phyloP scores from a whole-genome alignment of 345 rosid species.

The Excoecaria agallocha region DNA sequence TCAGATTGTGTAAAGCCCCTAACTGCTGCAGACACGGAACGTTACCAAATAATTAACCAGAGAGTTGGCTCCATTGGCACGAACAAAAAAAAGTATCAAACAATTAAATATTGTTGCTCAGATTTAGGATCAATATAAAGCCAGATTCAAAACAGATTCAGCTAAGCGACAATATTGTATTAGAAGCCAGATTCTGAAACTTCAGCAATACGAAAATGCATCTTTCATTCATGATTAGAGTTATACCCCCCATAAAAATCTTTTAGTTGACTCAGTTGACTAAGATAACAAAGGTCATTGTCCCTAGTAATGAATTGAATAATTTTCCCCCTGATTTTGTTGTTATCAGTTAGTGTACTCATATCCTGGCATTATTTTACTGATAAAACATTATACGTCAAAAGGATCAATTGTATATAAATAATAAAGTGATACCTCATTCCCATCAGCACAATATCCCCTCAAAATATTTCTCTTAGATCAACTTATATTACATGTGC shows the following conservation, averaged over 20 bases:
- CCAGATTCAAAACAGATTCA: not conserved
- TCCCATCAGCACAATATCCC: constrained; percentile 90
- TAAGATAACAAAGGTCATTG: not conserved
- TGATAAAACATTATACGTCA: not conserved
- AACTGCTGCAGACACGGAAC: not conserved
- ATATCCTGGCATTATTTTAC: not conserved
- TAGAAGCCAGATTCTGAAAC: not conserved
- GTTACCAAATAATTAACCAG: not conserved
- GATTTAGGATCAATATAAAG: not conserved
- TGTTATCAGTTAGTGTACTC: not conserved
- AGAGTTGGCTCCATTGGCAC: not conserved
- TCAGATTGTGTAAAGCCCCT: not conserved
- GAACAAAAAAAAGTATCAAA: not conserved
- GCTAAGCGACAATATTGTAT: not conserved
- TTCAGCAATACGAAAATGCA: too few relatives aligned
- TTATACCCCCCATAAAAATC: not conserved
- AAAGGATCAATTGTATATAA: not conserved
- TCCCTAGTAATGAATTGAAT: not conserved
- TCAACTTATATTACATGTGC: too few relatives aligned
- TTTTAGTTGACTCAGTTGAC: too few relatives aligned
- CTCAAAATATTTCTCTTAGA: too few relatives aligned
- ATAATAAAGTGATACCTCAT: constrained; percentile 61
- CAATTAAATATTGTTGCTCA: not conserved
- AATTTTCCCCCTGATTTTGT: not conserved
- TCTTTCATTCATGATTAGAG: not conserved